Evolutionary conservation across 2,329 filamentous ascomycete species (phyloP).

Genomic region (Paramyrothecium roridum): DNA sequence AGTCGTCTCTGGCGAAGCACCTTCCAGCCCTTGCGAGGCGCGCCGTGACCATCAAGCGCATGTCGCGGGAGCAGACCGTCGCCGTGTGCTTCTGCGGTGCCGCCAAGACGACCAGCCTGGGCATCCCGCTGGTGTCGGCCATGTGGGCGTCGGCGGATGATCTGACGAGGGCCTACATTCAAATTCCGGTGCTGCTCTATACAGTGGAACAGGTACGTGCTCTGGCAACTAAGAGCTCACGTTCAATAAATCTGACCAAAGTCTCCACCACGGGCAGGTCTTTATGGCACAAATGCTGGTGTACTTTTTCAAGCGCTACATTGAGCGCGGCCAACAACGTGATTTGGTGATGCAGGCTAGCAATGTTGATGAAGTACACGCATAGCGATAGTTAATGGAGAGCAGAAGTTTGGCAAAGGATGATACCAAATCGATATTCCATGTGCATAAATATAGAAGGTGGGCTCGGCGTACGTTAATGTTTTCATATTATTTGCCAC

Average conservation of each 20-base stretch:
- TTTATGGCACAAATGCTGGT: constrained; percentile 43
- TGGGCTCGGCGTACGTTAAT: no score
- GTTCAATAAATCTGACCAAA: background rate
- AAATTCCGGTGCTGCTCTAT: constrained; percentile 62
- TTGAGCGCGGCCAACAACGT: constrained; percentile 12
- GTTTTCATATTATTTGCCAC: no score
- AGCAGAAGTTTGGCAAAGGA: background rate
- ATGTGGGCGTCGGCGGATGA: constrained; percentile 61
- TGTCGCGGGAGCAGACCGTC: constrained; percentile 60
- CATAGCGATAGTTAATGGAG: constrained; percentile 10
- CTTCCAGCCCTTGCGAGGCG: constrained; percentile 25
- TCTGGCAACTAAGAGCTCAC: background rate
- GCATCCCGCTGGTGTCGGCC: constrained; percentile 64
- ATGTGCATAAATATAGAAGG: no score
- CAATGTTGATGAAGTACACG: constrained; percentile 13
- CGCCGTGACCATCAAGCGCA: constrained; percentile 44
- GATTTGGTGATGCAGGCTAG: constrained; percentile 12
- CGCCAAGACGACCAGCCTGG: constrained; percentile 69
- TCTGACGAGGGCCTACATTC: constrained; percentile 53
- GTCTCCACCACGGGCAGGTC: constrained; percentile 12
- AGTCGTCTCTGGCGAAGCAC: constrained; percentile 16
- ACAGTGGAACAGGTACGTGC: constrained; percentile 50
- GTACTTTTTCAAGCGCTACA: constrained; percentile 44
- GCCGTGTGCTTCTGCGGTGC: constrained; percentile 72
- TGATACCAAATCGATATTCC: no score